Conservation (phyloP, 2,329 filamentous ascomycete genomes). For the Claviceps paspali region DNA sequence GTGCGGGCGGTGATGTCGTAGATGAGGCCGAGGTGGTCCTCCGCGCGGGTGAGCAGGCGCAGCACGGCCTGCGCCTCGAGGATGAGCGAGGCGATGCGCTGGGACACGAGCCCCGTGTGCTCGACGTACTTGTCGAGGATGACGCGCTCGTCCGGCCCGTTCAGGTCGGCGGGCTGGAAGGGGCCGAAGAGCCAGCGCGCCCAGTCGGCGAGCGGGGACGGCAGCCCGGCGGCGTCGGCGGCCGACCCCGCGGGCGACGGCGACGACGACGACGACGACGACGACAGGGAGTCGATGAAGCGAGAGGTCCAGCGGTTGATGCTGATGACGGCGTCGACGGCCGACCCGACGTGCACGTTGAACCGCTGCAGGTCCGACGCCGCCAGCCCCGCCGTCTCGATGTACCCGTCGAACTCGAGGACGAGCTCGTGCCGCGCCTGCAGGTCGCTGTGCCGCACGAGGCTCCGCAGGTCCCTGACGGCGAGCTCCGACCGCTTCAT, state of each 20-base stretch:
- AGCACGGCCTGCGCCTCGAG: constrained; percentile 55
- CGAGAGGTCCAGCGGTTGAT: constrained; percentile 64
- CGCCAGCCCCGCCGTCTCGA: constrained; percentile 50
- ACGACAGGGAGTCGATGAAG: constrained; percentile 47
- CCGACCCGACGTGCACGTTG: constrained; percentile 59
- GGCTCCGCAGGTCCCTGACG: constrained; percentile 22
- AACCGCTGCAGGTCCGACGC: constrained; percentile 56
- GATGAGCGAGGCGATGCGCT: constrained; percentile 54
- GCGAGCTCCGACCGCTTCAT: constrained; percentile 66
- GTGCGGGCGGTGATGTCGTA: constrained; percentile 53
- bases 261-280: too few species aligned
- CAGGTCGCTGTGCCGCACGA: constrained; percentile 46
- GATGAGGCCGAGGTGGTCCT: constrained; percentile 55
- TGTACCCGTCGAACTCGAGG: constrained; percentile 61
- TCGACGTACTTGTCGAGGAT: constrained; percentile 61
- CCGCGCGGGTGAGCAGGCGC: constrained; percentile 48
- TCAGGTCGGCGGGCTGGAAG: constrained; percentile 41
- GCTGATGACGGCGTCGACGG: constrained; percentile 58
- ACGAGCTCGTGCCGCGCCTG: constrained; percentile 55
- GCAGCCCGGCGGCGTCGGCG: too few species aligned
- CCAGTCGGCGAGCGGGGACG: constrained; percentile 24
- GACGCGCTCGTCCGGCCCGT: constrained; percentile 31
- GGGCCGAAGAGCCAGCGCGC: constrained; percentile 37
- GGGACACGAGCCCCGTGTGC: constrained; percentile 54
- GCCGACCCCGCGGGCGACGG: too few species aligned